phyloP scores from a whole-genome alignment of 2,329 filamentous ascomycete species.

The Tolypocladium inflatum region DNA sequence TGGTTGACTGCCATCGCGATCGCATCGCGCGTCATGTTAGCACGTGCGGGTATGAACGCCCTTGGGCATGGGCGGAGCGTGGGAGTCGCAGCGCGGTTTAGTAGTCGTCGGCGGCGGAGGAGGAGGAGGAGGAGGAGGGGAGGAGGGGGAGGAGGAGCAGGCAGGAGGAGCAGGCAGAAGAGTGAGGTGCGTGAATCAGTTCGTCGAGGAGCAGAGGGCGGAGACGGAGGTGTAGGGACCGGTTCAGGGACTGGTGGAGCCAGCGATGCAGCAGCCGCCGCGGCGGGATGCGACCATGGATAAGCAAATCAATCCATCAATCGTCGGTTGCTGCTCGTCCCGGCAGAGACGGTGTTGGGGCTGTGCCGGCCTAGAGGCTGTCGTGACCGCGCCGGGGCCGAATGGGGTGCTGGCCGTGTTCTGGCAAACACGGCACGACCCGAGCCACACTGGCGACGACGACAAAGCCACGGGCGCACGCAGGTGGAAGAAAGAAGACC shows the following conservation, averaged over 20 bases:
- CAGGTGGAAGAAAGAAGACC: not conserved
- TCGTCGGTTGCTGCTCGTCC: too few species aligned
- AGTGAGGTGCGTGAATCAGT: not conserved
- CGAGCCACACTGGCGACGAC: not conserved
- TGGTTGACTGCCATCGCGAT: conserved; percentile 31
- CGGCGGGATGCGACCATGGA: not conserved
- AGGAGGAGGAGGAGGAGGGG: not conserved
- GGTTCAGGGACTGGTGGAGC: not conserved
- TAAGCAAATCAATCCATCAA: not conserved
- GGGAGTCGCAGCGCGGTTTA: not conserved
- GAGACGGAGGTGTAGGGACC: not conserved
- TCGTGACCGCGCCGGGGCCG: not conserved
- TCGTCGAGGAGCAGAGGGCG: not conserved
- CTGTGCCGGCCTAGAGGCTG: not conserved
- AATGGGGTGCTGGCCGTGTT: not conserved
- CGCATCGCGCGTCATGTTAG: conserved; percentile 4
- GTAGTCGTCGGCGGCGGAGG: not conserved
- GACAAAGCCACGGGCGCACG: not conserved
- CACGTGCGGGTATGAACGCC: not conserved
- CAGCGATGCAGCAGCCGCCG: not conserved
- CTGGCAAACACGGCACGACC: not conserved
- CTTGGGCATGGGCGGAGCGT: not conserved
- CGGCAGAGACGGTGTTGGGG: not conserved
- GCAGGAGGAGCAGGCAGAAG: not conserved
- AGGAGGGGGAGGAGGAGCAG: not conserved